Evolutionary conservation across 2,329 filamentous ascomycete genomes (phyloP).

Genomic region (Pleoardoris graminearum): DNA sequence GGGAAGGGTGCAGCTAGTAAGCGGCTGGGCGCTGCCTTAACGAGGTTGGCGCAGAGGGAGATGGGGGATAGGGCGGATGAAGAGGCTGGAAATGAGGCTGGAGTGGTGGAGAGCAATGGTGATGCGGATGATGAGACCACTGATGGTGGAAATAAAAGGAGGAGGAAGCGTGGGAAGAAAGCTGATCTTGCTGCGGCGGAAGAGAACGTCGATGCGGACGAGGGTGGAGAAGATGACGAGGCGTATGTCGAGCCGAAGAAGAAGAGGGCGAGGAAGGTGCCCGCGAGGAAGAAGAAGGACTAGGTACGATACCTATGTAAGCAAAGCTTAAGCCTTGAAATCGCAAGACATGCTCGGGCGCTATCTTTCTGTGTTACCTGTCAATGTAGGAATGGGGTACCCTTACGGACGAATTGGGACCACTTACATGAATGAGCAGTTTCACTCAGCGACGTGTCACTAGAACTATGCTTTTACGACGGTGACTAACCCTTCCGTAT

Average conservation of each 20-base stretch:
- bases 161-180: conserved; percentile 25
- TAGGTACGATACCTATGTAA: background rate
- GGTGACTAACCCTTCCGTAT: too few relatives aligned
- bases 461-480: too few relatives aligned
- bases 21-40: conserved; percentile 41
- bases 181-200: conserved; percentile 14
- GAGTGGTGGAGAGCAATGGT: conserved; percentile 18
- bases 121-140: conserved; percentile 12
- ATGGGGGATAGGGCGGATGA: conserved; percentile 25
- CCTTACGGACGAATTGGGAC: too few relatives aligned
- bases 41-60: conserved; percentile 33
- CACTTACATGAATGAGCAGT: too few relatives aligned
- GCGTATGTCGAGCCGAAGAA: conserved; percentile 34
- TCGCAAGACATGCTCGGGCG: background rate
- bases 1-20: conserved; percentile 37
- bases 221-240: conserved; percentile 25
- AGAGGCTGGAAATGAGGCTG: conserved; percentile 4
- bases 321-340: background rate
- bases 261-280: conserved; percentile 28
- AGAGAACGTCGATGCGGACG: conserved; percentile 20
- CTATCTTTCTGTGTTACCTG: too few relatives aligned
- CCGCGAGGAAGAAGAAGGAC: conserved; percentile 7
- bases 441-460: too few relatives aligned
- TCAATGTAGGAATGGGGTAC: too few relatives aligned
- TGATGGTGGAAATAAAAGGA: conserved; percentile 17